Evolutionary conservation across 148 eudicot genomes (phyloP), one percentile per base, ranked within the genome.

Genomic region (Beta vulgaris): DNA sequence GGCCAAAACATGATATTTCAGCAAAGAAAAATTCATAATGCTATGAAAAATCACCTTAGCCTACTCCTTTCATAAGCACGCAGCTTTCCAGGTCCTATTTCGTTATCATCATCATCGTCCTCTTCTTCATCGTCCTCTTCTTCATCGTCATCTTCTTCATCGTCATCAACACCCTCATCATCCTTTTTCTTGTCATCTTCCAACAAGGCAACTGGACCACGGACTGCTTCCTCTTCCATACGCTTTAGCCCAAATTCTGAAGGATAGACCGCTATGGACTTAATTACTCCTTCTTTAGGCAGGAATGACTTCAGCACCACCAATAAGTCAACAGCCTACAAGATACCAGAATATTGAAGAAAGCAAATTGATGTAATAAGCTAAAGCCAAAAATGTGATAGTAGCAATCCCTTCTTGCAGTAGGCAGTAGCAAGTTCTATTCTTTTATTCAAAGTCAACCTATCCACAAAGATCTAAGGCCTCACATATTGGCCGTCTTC

Each of bases 221-320:
- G 89, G n/a, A 87, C 74, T 39, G 93, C 99, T 84, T 95, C 99
- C 85, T 95, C 97, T 86, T 86, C 90, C 97, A 95, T 90, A 21
- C 94, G 92, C 77, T 92, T 80, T 67, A 92, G 86, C 68, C 99
- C 99, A 82, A 95, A 95, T 68, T 95, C 99, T 35, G 99, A 90
- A 80, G 99, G 99, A 86, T 95, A 95, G 65, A 95, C 94, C 68
- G 94, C 31, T n/a, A 92, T 97, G 23, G 96, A 87, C 77, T 83
- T 66, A 51, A 95, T 88, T 68, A 85, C 80, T 28, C 97, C 99
- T 65, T 78, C 90, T 82, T 91, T 89, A 28, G 92, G 96, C 63
- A 95, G 88, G 74, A 86, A 91, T 23, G 99, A 95, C 82, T 84
- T 85, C 86, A 95, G 68, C 80, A 89, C 61, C 75, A 92, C 86